A percentile compares a stretch with the other conserved stretches of the same genome.
phyloP scores from a whole-genome alignment of 2,329 filamentous ascomycete genomes.

The Lachnellula willkommii region DNA sequence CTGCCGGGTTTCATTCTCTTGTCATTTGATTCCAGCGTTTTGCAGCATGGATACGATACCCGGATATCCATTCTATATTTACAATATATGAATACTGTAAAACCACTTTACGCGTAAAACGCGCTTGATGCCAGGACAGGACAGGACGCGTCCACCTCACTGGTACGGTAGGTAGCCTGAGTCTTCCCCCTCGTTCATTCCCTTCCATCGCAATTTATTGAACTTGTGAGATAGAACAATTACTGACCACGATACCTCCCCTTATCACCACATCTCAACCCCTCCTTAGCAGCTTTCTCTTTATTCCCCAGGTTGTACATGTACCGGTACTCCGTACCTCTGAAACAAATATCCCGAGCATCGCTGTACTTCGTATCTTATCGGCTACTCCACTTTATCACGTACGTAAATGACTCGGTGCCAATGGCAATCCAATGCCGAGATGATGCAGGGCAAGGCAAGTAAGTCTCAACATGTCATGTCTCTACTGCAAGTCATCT shows the following conservation, averaged over 20 bases:
- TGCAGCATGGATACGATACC: no score
- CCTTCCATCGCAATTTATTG: neutral
- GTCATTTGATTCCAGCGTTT: no score
- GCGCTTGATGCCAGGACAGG: neutral
- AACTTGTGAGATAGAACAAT: neutral
- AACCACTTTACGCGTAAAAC: slow-evolving; percentile 5
- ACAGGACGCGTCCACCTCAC: neutral
- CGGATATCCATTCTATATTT: neutral
- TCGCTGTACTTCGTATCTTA: neutral
- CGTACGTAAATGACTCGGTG: neutral
- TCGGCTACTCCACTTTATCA: neutral
- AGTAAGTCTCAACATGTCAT: neutral
- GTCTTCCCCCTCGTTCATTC: neutral
- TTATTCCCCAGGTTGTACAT: neutral
- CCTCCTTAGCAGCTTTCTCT: neutral
- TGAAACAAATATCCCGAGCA: neutral
- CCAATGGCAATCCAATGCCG: neutral
- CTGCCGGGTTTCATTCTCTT: no score
- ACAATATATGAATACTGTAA: neutral
- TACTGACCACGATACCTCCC: neutral
- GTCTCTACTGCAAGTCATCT: neutral
- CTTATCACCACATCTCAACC: neutral
- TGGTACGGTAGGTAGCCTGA: neutral
- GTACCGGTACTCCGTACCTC: neutral
- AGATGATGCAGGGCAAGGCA: neutral